These are phyloP conservation scores for Yamadazyma sp. DNA, from an alignment of 1,139 yeast genomes.

Conservation along the genomic window DNA sequence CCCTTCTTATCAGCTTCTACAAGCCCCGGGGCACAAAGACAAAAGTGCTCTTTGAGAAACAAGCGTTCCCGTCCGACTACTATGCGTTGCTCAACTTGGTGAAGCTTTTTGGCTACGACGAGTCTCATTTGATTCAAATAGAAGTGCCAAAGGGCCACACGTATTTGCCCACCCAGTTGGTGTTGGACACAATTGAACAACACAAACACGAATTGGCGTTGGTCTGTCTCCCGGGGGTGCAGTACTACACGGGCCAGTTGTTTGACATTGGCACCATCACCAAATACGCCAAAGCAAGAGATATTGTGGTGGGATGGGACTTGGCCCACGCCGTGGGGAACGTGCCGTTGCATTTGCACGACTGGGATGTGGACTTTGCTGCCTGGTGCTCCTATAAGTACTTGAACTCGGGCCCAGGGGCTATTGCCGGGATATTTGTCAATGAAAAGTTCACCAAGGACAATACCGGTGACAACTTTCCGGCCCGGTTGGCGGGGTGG, in stretches of 20 bases:
- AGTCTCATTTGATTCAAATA: conserved; percentile 63
- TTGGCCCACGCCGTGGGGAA: conserved; percentile 94
- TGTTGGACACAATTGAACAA: conserved; percentile 54
- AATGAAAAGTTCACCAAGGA: conserved; percentile 51
- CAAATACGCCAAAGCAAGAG: conserved; percentile 41
- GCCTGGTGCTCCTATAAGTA: conserved; percentile 94
- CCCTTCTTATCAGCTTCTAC: conserved; percentile 72
- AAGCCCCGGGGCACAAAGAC: conserved; percentile 57
- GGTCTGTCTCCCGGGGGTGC: conserved; percentile 83
- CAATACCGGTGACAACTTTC: conserved; percentile 30
- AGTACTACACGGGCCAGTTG: conserved; percentile 87
- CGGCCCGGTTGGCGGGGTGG: conserved; percentile 91
- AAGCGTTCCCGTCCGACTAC: conserved; percentile 90
- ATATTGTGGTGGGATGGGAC: conserved; percentile 87
- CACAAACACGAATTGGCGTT: conserved; percentile 68
- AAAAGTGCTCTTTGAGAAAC: conserved; percentile 79
- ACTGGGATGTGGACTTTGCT: conserved; percentile 92
- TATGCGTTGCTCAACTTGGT: conserved; percentile 82
- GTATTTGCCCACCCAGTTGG: conserved; percentile 60
- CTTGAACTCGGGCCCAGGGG: conserved; percentile 90
- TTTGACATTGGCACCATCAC: conserved; percentile 77
- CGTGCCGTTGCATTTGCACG: conserved; percentile 71
- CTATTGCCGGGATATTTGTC: conserved; percentile 79
- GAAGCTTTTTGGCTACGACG: conserved; percentile 57
- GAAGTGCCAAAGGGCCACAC: conserved; percentile 58